Percentiles rank a stretch among this genome's conserved stretches.
Conservation (phyloP, 768 basidiomycete genomes). For the Filobasidium wieringae region DNA sequence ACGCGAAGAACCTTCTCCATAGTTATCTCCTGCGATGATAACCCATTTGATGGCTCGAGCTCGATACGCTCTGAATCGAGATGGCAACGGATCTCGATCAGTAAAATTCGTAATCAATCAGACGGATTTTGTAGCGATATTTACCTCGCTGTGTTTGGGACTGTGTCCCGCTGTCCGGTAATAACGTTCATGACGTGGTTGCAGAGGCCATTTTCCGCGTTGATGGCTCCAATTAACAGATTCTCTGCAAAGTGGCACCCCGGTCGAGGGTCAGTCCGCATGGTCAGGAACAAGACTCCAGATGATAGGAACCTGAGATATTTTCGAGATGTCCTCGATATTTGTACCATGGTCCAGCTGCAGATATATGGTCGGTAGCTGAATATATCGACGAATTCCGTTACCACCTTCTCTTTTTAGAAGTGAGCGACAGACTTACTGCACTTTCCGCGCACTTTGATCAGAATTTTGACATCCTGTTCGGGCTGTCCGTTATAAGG, state of each 20-base stretch:
- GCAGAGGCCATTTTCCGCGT: constrained; percentile 9
- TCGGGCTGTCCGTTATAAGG: constrained; percentile 8
- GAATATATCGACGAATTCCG: background rate
- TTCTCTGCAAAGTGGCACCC: constrained; percentile 10
- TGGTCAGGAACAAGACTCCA: background rate
- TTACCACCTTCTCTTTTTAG: background rate
- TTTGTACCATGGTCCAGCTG: constrained; percentile 25
- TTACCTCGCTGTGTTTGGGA: constrained; percentile 11
- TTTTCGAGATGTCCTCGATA: constrained; percentile 27
- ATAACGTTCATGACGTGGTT: constrained; percentile 10
- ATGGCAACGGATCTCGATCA: background rate
- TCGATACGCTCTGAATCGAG: constrained; percentile 4
- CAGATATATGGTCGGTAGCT: constrained; percentile 28
- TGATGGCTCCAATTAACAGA: constrained; percentile 17
- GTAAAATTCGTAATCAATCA: background rate
- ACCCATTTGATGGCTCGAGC: constrained; percentile 7
- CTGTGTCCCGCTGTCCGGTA: constrained; percentile 12
- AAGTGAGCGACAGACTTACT: background rate
- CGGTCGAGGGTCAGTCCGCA: background rate
- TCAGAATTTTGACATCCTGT: constrained; percentile 6
- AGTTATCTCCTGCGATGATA: constrained; percentile 15
- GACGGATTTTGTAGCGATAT: background rate
- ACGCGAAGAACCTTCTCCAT: constrained; percentile 15
- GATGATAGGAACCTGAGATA: constrained; percentile 14
- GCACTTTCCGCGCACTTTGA: constrained; percentile 17